Conservation (phyloP, 208 protist genomes). For the Acanthamoeba rhysodes region DNA sequence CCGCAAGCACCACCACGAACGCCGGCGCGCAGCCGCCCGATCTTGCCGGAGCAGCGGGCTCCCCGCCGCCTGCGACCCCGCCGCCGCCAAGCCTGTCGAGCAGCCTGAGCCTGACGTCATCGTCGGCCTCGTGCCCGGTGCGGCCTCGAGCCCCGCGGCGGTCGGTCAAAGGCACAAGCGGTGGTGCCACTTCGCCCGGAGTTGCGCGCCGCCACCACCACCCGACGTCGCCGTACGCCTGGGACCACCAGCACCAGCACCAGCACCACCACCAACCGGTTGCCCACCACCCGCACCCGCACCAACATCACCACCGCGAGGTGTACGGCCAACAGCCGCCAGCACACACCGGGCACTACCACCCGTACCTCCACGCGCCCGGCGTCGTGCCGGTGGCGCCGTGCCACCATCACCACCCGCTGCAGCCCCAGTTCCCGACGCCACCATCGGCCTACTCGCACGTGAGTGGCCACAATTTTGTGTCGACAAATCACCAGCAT, state of each 20-base stretch:
- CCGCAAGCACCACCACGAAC: background rate
- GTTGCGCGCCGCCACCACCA: background rate
- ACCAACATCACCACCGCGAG: background rate
- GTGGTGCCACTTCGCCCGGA: background rate
- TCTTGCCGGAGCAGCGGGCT: background rate
- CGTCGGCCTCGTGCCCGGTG: background rate
- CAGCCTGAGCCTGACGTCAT: background rate
- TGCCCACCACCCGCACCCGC: background rate
- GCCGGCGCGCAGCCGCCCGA: background rate
- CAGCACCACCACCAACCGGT: background rate
- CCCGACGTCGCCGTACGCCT: background rate
- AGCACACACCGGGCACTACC: background rate
- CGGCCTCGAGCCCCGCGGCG: background rate
- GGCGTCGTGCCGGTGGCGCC: background rate
- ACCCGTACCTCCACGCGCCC: background rate
- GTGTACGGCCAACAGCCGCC: background rate
- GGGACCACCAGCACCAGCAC: background rate
- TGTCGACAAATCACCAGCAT: background rate
- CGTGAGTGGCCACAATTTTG: background rate
- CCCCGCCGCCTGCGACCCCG: background rate
- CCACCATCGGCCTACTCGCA: background rate
- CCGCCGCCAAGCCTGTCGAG: no score
- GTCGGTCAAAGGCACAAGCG: background rate
- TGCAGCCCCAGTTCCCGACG: background rate
- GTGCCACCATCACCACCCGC: background rate